Evolutionary conservation across 495 filamentous ascomycete species (phyloP).

Genomic region (Hypoxylon fragiforme): DNA sequence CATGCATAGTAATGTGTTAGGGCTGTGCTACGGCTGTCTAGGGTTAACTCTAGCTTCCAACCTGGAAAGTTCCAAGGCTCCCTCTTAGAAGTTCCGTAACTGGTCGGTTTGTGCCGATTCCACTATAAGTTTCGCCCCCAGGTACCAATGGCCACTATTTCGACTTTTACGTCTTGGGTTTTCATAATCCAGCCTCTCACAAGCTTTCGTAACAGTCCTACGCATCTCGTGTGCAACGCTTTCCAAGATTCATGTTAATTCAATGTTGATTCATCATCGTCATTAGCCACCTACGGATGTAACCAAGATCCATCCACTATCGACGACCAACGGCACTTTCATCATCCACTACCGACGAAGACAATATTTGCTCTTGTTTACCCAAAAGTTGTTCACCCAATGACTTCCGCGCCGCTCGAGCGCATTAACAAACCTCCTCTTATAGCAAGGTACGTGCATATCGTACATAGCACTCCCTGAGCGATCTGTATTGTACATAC

Average conservation of each 20-base stretch:
- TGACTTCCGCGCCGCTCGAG: constrained; percentile 17
- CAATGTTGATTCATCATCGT: constrained; percentile 2
- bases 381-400: background rate
- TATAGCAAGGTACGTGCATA: too few species aligned
- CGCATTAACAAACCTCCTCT: constrained; percentile 14
- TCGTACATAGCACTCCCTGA: too few species aligned
- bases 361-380: constrained; percentile 12
- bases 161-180: background rate
- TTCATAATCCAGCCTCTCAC: background rate
- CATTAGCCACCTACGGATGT: constrained; percentile 29
- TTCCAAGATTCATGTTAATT: constrained; percentile 12
- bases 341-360: background rate
- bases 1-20: too few species aligned
- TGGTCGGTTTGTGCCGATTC: background rate
- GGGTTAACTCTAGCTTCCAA: too few species aligned
- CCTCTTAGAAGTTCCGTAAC: too few species aligned
- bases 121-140: constrained; percentile 16
- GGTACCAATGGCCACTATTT: background rate
- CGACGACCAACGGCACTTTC: constrained; percentile 22
- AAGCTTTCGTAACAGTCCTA: background rate
- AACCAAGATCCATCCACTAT: constrained; percentile 28
- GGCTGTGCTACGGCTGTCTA: too few species aligned
- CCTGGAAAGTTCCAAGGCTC: too few species aligned
- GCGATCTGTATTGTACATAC: constrained; percentile 11
- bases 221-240: constrained; percentile 1